Evolutionary conservation across 345 rosid species (phyloP).

Genomic region (Anastatica hierochuntica): DNA sequence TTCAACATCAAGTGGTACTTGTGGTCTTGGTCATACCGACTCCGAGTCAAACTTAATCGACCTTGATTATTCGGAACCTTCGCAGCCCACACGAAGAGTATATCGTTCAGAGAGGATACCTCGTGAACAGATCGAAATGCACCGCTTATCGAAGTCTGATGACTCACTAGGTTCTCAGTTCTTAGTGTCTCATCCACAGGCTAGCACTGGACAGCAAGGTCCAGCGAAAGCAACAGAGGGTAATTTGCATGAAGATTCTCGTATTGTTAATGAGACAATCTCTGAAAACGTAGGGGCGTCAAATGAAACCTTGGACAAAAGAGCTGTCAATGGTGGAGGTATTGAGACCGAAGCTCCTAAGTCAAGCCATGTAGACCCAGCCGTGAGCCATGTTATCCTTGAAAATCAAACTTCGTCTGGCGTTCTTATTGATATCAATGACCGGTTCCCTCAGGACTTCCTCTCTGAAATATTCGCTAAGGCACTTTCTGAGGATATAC

Average conservation of each 20-base stretch:
- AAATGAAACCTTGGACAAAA: constrained; percentile 22
- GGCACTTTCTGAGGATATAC: constrained; percentile 42
- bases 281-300: constrained; percentile 33
- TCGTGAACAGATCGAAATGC: constrained; percentile 52
- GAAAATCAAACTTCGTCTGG: constrained; percentile 25
- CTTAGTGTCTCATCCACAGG: constrained; percentile 39
- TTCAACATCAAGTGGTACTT: constrained; percentile 29
- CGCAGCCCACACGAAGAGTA: constrained; percentile 40
- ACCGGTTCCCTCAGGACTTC: constrained; percentile 71
- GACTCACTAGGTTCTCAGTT: constrained; percentile 63
- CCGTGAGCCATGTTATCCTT: constrained; percentile 24
- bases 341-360: constrained; percentile 28
- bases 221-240: constrained; percentile 34
- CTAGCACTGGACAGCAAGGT: constrained; percentile 35
- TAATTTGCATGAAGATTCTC: constrained; percentile 27
- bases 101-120: constrained; percentile 72
- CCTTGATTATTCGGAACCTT: constrained; percentile 42
- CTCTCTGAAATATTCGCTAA: constrained; percentile 66
- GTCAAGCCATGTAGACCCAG: constrained; percentile 18
- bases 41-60: constrained; percentile 42
- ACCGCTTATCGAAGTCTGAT: constrained; percentile 66
- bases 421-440: constrained; percentile 68
- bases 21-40: constrained; percentile 33
- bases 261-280: constrained; percentile 28
- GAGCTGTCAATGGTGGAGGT: constrained; percentile 23